phyloP scores from a whole-genome alignment of 1,284 basidiomycete species.

The Ganoderma leucocontextum region DNA sequence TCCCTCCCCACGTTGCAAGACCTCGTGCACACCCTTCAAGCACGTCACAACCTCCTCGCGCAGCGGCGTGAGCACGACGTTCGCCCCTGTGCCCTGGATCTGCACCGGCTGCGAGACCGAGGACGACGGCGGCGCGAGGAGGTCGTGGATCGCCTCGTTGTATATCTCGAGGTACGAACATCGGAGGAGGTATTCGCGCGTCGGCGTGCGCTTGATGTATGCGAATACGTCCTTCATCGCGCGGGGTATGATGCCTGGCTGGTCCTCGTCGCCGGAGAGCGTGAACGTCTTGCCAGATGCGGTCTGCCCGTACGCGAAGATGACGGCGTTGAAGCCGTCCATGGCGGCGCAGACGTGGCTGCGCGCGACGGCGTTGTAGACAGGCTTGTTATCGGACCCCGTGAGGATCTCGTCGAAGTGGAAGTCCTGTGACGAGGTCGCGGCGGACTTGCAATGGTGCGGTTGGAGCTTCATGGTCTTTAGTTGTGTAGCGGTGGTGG shows the following conservation, averaged over 20 bases:
- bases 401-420: slow-evolving; percentile 83
- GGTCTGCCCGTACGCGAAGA: slow-evolving; percentile 94
- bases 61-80: slow-evolving; percentile 75
- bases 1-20: slow-evolving; percentile 86
- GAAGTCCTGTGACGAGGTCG: slow-evolving; percentile 59
- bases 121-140: slow-evolving; percentile 79
- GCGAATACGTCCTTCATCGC: slow-evolving; percentile 89
- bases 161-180: slow-evolving; percentile 97
- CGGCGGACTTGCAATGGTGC: slow-evolving; percentile 57
- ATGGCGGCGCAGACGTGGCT: slow-evolving; percentile 92
- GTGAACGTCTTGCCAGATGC: slow-evolving; percentile 96
- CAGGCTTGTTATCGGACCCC: slow-evolving; percentile 83
- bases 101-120: slow-evolving; percentile 71
- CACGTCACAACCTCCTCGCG: slow-evolving; percentile 93
- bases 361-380: slow-evolving; percentile 86
- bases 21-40: slow-evolving; percentile 84
- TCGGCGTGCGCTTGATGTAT: slow-evolving; percentile 74
- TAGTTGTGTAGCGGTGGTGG: slow-evolving; percentile 42
- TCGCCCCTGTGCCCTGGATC: slow-evolving; percentile 68
- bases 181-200: slow-evolving; percentile 92
- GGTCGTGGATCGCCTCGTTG: slow-evolving; percentile 92
- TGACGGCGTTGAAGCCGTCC: slow-evolving; percentile 96
- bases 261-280: slow-evolving; percentile 80
- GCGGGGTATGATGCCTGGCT: slow-evolving; percentile 95
- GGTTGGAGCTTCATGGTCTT: slow-evolving; percentile 68